Evolutionary conservation across 371 early-diverging fungal genomes (phyloP), one percentile per base, ranked within the genome.

Genomic region (Mortierella sp.): DNA sequence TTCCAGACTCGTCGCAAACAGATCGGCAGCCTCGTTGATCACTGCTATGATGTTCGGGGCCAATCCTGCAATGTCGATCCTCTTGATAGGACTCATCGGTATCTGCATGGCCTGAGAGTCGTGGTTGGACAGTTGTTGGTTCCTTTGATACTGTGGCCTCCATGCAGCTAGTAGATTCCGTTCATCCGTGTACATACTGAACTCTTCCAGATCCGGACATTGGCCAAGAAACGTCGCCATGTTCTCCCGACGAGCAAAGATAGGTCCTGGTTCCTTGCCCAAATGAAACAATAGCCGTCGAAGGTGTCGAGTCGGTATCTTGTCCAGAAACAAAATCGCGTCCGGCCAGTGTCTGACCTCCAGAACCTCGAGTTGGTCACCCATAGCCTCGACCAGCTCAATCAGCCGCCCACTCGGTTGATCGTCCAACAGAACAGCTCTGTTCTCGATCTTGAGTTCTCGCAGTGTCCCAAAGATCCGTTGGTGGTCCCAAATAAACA

Each of bases 381-480:
- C 84, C 79, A 83, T 83, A 1, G 76, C 84, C 74, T 83, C 84
- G 16, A 83, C 79, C 9, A 83, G 71, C 40, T 79, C 76, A 6
- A 83, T 64, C 22, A 83, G 64, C 5, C 67, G 73, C n/a, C 26
- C 14, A 13, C 45, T 58, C 8, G 78, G 75, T 37, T 75, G 74
- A 4, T 16, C 40, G 0, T 31, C 31, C 2, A 29, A 3, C 26
- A 34, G 13, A 0, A 72, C 73, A 2, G 52, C 44, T 29, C 70
- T 76, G 50, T 75, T 44, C 24, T 76, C 84, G n/a, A 83, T 83
- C 71, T 76, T 75, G 1, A 83, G 73, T 64, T 83, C 79, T 4
- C 76, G 76, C n/a, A 83, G 65, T 16, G 79, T 83, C 31, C 79
- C 79, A 43, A 71, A 73, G 24, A 70, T 31, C 3, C 73, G 73